Conservation (phyloP, 805 yeast species). For the Torulaspora franciscae region DNA sequence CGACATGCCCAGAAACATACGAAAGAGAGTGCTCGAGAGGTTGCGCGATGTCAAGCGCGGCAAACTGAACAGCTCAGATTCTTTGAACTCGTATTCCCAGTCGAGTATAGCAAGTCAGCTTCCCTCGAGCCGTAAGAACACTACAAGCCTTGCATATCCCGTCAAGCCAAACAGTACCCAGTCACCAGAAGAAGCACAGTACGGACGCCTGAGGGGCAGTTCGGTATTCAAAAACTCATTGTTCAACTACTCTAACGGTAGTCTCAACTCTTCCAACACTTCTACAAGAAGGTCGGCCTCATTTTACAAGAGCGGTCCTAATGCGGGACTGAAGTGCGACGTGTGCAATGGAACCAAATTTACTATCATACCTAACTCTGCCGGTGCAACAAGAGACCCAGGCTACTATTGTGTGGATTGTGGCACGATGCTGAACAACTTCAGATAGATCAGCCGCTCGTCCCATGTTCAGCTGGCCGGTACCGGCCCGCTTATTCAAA, state of each 20-base stretch:
- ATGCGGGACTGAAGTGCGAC: slow-evolving; percentile 19
- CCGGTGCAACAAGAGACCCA: slow-evolving; percentile 9
- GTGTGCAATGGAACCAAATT: slow-evolving; percentile 31
- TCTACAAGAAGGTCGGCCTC: slow-evolving; percentile 10
- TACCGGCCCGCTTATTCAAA: slow-evolving; percentile 10
- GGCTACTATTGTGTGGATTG: slow-evolving; percentile 29
- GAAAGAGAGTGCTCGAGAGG: slow-evolving; percentile 35
- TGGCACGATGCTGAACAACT: slow-evolving; percentile 26
- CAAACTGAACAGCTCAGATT: slow-evolving; percentile 9
- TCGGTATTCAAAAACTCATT: slow-evolving; percentile 16
- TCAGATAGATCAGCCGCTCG: slow-evolving; percentile 15
- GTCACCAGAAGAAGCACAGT: background rate
- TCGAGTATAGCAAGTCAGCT: background rate
- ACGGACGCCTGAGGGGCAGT: slow-evolving; percentile 14
- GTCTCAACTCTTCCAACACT: slow-evolving; percentile 12
- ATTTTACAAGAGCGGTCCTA: slow-evolving; percentile 2
- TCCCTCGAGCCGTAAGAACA: background rate
- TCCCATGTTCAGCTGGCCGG: slow-evolving; percentile 2
- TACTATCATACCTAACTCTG: slow-evolving; percentile 9
- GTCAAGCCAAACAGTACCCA: background rate
- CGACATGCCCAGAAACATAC: slow-evolving; percentile 55
- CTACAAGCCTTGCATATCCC: background rate
- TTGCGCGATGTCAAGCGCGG: slow-evolving; percentile 11
- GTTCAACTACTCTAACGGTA: slow-evolving; percentile 17
- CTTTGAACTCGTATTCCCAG: slow-evolving; percentile 1